These are phyloP conservation scores for Neurospora discreta DNA, from an alignment of 495 filamentous ascomycete species.

Conservation along the genomic window DNA sequence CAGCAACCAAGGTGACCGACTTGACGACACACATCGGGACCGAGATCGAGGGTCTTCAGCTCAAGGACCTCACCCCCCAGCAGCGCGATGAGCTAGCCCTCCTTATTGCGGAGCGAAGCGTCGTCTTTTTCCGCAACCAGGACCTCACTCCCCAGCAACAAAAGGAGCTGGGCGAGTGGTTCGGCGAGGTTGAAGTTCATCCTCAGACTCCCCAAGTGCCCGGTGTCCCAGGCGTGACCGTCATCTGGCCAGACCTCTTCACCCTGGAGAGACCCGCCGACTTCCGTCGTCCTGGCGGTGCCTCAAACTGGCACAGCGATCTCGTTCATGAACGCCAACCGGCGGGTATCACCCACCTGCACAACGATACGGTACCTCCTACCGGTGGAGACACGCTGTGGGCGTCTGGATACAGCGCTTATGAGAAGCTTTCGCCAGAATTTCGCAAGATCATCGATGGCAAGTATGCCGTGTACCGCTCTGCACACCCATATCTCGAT, in stretches of 20 bases:
- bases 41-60: constrained; percentile 57
- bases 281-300: constrained; percentile 54
- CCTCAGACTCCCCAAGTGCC: constrained; percentile 62
- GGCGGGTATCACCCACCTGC: constrained; percentile 57
- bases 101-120: constrained; percentile 59
- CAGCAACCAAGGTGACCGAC: constrained; percentile 54
- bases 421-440: constrained; percentile 57
- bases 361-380: constrained; percentile 55
- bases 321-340: constrained; percentile 61
- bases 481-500: constrained; percentile 57
- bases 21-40: constrained; percentile 60
- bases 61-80: constrained; percentile 55
- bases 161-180: constrained; percentile 53
- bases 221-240: constrained; percentile 50
- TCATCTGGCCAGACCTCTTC: constrained; percentile 57
- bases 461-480: constrained; percentile 52
- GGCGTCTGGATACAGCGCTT: constrained; percentile 58
- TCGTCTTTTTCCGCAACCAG: constrained; percentile 68
- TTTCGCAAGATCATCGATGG: constrained; percentile 66
- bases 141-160: constrained; percentile 61
- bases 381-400: constrained; percentile 63
- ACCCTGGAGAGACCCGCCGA: constrained; percentile 42
- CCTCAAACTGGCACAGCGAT: constrained; percentile 59
- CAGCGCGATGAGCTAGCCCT: constrained; percentile 63
- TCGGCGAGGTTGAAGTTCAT: constrained; percentile 57